Conservation (phyloP, 108 stramenopile genomes). For the Skeletonema grethae region DNA sequence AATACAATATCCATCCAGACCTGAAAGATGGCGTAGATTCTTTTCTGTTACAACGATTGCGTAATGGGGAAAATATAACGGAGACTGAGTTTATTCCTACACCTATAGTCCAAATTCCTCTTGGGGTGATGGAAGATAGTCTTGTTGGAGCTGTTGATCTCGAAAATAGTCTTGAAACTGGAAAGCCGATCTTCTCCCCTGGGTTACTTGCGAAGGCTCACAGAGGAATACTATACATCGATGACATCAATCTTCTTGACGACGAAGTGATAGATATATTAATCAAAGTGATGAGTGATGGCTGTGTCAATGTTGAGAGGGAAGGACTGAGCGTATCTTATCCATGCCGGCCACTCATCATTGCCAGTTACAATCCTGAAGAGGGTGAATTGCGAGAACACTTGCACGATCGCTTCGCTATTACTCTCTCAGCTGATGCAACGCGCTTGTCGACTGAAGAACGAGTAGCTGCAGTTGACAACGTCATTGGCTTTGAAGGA, state of each 20-base stretch:
- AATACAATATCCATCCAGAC: conserved; percentile 71
- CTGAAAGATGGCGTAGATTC: conserved; percentile 47
- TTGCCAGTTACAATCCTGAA: conserved; percentile 81
- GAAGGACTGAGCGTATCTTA: conserved; percentile 72
- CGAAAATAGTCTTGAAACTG: conserved; percentile 58
- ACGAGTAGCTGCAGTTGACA: conserved; percentile 55
- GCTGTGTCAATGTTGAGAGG: conserved; percentile 59
- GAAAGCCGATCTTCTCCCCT: conserved; percentile 64
- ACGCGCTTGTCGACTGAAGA: conserved; percentile 51
- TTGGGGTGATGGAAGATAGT: conserved; percentile 76
- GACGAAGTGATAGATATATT: conserved; percentile 63
- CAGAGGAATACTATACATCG: conserved; percentile 69
- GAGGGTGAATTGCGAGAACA: conserved; percentile 76
- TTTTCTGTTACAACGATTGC: conserved; percentile 43
- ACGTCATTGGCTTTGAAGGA: conserved; percentile 47
- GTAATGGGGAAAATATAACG: conserved; percentile 33
- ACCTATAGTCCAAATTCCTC: conserved; percentile 72
- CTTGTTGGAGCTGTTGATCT: conserved; percentile 72
- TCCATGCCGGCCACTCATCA: conserved; percentile 65
- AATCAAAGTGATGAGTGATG: conserved; percentile 59
- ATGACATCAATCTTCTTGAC: conserved; percentile 79
- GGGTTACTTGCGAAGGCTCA: conserved; percentile 72
- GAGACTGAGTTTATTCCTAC: conserved; percentile 63
- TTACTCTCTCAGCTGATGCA: conserved; percentile 62
- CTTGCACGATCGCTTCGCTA: conserved; percentile 70